Percentiles rank a stretch among this genome's conserved stretches.
Evolutionary conservation across 2,329 filamentous ascomycete species (phyloP).

Genomic region (Beauveria sp.): DNA sequence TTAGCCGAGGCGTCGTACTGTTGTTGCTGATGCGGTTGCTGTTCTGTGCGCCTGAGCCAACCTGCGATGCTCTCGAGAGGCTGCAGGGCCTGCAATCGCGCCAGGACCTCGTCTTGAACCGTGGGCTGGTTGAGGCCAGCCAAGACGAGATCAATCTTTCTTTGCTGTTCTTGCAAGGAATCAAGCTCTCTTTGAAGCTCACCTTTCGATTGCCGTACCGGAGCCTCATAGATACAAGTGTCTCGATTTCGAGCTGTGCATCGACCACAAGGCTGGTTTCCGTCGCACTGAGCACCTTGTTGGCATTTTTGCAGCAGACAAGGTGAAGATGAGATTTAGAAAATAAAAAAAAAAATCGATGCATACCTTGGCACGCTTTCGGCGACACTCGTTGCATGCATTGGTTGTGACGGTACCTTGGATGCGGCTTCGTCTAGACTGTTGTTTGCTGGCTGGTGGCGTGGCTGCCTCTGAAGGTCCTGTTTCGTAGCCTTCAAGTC

Average conservation of each 20-base stretch:
- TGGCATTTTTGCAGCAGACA: background rate
- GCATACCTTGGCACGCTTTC: background rate
- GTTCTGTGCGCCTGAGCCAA: conserved; percentile 32
- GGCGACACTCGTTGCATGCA: background rate
- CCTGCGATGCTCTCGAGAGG: conserved; percentile 47
- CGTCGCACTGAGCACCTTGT: background rate
- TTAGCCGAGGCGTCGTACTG: background rate
- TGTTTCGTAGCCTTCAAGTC: background rate
- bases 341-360: no score
- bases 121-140: conserved; percentile 43
- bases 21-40: background rate
- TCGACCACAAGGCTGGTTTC: background rate
- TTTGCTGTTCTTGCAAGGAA: conserved; percentile 29
- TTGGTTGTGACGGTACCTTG: background rate
- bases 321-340: background rate
- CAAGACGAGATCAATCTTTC: conserved; percentile 48
- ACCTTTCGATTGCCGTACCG: background rate
- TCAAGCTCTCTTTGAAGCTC: background rate
- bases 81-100: conserved; percentile 45
- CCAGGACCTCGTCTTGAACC: conserved; percentile 46
- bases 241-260: conserved; percentile 19
- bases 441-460: background rate
- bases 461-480: background rate
- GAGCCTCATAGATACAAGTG: conserved; percentile 30
- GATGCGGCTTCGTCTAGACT: background rate